Percentiles rank a stretch among this genome's conserved stretches.
These are phyloP conservation scores for Dictyostelium capitatum DNA, from an alignment of 78 protist species.

Conservation along the genomic window DNA sequence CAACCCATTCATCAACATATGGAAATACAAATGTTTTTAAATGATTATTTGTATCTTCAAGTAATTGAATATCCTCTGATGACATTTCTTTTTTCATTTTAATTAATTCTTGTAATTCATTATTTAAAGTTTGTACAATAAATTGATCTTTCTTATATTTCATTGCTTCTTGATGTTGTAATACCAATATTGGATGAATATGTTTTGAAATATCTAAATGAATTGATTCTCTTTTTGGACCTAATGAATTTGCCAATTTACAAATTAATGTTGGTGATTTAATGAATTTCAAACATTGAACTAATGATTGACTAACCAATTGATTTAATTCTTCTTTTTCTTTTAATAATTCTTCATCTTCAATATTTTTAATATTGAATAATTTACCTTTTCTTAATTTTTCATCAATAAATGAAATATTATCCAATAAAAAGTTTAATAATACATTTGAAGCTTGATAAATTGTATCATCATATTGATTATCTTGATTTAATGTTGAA, in stretches of 20 bases:
- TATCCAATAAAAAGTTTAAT: slow-evolving; percentile 10
- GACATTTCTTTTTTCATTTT: slow-evolving; percentile 68
- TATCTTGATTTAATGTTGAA: neutral
- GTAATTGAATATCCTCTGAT: slow-evolving; percentile 17
- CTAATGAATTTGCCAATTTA: slow-evolving; percentile 23
- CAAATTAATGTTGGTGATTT: neutral
- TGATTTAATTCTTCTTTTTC: slow-evolving; percentile 9
- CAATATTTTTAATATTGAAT: slow-evolving; percentile 21
- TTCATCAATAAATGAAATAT: slow-evolving; percentile 43
- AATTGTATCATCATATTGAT: slow-evolving; percentile 45
- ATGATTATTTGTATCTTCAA: neutral
- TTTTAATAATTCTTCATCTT: slow-evolving; percentile 13
- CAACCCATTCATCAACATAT: neutral
- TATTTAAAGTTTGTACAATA: slow-evolving; percentile 6
- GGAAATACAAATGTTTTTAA: neutral
- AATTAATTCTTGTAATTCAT: slow-evolving; percentile 28
- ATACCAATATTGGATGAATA: slow-evolving; percentile 17
- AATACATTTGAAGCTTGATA: slow-evolving; percentile 16
- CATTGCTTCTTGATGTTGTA: neutral
- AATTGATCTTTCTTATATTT: slow-evolving; percentile 6
- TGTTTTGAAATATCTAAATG: slow-evolving; percentile 43
- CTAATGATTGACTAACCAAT: neutral
- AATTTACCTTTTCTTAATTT: slow-evolving; percentile 55
- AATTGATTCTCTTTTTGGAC: slow-evolving; percentile 8
- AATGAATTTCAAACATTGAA: neutral